phyloP scores from a whole-genome alignment of 192 early-diverging fungal genomes.

The Coemansia sp. region DNA sequence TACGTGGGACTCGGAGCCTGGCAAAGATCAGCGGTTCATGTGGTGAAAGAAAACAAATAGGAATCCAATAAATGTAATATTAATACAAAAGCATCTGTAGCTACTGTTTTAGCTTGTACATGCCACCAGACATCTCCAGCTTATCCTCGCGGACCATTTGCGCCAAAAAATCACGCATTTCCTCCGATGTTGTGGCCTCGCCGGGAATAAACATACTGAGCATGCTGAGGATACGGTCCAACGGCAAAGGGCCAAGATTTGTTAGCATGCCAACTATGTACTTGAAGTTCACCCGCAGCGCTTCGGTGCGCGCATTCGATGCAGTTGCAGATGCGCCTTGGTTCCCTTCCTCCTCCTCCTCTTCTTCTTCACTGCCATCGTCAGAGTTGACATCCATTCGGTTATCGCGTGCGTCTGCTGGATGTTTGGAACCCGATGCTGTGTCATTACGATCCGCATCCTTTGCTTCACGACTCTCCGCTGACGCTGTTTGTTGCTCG shows the following conservation, averaged over 20 bases:
- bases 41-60: conserved; percentile 62
- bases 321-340: conserved; percentile 1
- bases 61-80: not conserved
- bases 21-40: conserved; percentile 82
- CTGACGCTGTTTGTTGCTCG: not conserved
- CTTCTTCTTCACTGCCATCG: not conserved
- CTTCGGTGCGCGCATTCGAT: conserved; percentile 25
- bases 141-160: conserved; percentile 55
- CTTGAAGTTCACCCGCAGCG: conserved; percentile 54
- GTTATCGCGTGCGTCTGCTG: too few relatives aligned
- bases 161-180: conserved; percentile 48
- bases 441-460: not conserved
- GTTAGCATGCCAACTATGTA: conserved; percentile 60
- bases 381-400: too few relatives aligned
- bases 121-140: conserved; percentile 49
- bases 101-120: conserved; percentile 40
- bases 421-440: not conserved
- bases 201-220: conserved; percentile 56
- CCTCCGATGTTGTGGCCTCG: conserved; percentile 34
- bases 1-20: conserved; percentile 69
- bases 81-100: not conserved
- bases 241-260: conserved; percentile 57
- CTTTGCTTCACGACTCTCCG: not conserved
- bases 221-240: conserved; percentile 59
- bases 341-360: not conserved